phyloP scores from a whole-genome alignment of 176 grass and related monocot genomes.

The Bonia amplexicaulis region DNA sequence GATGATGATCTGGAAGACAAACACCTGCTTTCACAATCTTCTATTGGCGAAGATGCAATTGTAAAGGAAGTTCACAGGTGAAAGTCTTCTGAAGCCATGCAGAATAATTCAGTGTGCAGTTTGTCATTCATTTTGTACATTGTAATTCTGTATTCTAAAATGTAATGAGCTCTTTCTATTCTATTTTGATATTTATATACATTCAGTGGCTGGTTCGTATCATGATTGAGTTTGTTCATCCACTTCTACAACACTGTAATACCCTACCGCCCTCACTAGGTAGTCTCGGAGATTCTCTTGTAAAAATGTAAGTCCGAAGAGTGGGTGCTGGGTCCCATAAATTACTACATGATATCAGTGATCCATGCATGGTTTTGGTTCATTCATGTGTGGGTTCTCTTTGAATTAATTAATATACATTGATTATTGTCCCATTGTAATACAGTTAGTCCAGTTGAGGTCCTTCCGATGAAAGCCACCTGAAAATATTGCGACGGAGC shows the following conservation, averaged over 20 bases:
- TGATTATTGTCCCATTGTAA: background rate
- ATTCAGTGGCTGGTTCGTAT: background rate
- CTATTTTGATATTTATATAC: conserved; percentile 10
- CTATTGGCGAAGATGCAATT: conserved; percentile 46
- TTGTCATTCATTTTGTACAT: conserved; percentile 44
- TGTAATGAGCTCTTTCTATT: conserved; percentile 30
- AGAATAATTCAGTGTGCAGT: conserved; percentile 29
- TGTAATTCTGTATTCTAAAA: conserved; percentile 48
- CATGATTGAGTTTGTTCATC: conserved; percentile 28
- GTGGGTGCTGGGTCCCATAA: background rate
- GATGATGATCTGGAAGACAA: conserved; percentile 73
- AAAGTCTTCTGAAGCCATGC: conserved; percentile 28
- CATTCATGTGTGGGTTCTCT: background rate
- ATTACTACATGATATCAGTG: background rate
- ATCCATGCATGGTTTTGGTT: background rate
- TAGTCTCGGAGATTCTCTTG: background rate
- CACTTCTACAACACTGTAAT: background rate
- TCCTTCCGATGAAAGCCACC: background rate
- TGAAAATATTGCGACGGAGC: background rate
- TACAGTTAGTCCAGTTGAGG: background rate
- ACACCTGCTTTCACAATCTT: conserved; percentile 62
- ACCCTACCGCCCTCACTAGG: background rate
- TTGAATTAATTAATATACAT: background rate
- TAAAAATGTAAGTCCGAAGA: conserved; percentile 2
- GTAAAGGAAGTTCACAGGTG: conserved; percentile 66